Evolutionary conservation across 805 yeast genomes (phyloP).

Genomic region (Saturnispora saitoi): DNA sequence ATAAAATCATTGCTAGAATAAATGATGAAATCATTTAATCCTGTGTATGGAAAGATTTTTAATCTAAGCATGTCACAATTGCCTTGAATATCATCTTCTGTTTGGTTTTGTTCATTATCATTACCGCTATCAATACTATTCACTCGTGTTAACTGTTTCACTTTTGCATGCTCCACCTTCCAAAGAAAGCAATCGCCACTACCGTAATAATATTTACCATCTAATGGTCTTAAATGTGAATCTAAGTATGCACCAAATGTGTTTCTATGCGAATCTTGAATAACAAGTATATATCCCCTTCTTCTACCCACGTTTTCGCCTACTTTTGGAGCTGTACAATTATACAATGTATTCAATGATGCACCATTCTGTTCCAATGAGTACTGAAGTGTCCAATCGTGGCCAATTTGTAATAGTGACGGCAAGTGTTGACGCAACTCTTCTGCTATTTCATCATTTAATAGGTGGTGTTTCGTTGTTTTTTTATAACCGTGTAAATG

Average conservation of each 20-base stretch:
- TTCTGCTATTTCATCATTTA: conserved; percentile 54
- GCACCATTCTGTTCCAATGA: conserved; percentile 92
- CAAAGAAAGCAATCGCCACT: conserved; percentile 94
- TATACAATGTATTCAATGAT: conserved; percentile 70
- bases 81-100: neutral
- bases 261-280: conserved; percentile 55
- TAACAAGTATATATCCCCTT: conserved; percentile 64
- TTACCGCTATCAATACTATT: neutral
- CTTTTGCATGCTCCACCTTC: conserved; percentile 49
- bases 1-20: conserved; percentile 72
- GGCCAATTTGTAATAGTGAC: conserved; percentile 65
- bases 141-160: conserved; percentile 21
- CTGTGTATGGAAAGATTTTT: conserved; percentile 81
- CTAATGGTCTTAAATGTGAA: conserved; percentile 64
- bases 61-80: conserved; percentile 27
- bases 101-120: conserved; percentile 1
- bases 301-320: conserved; percentile 28
- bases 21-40: conserved; percentile 75
- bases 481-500: conserved; percentile 51
- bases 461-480: conserved; percentile 48
- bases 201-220: conserved; percentile 71
- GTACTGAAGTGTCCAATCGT: conserved; percentile 70
- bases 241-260: conserved; percentile 75
- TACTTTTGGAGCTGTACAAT: conserved; percentile 38
- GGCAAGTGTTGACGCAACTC: conserved; percentile 71